These are phyloP conservation scores for Paulownia fortunei DNA, from an alignment of 257 asterid genomes.

Conservation along the genomic window DNA sequence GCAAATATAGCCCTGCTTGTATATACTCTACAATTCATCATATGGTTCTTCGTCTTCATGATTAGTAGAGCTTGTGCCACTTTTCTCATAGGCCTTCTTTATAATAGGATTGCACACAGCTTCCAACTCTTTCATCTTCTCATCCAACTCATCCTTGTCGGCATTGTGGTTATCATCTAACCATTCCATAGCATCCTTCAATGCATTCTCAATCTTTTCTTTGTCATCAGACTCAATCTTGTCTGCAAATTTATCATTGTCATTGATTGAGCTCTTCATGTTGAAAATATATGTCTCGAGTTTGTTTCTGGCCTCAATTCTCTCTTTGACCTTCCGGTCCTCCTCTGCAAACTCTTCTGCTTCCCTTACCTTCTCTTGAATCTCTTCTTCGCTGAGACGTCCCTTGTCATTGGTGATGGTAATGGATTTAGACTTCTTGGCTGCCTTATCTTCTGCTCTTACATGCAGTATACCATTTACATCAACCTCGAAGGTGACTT, in stretches of 20 bases:
- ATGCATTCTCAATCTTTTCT: conserved; percentile 45
- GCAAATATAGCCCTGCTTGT: no score
- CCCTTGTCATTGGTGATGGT: conserved; percentile 61
- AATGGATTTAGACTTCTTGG: conserved; percentile 53
- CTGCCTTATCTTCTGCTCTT: conserved; percentile 59
- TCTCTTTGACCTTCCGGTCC: conserved; percentile 51
- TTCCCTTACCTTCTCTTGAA: conserved; percentile 51
- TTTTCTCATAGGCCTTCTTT: conserved; percentile 15
- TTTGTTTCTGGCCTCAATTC: conserved; percentile 52
- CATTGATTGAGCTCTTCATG: conserved; percentile 52
- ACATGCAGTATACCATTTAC: conserved; percentile 55
- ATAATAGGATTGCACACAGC: conserved; percentile 60
- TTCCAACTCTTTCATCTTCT: conserved; percentile 59
- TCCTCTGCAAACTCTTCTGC: conserved; percentile 64
- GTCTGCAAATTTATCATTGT: conserved; percentile 51
- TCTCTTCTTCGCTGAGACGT: conserved; percentile 56
- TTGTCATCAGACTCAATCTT: conserved; percentile 51
- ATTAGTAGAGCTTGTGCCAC: not conserved
- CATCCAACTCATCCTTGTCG: conserved; percentile 56
- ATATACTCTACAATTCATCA: conserved; percentile 18
- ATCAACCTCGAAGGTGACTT: conserved; percentile 64
- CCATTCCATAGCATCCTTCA: conserved; percentile 52
- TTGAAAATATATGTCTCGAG: conserved; percentile 50
- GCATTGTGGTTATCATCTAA: conserved; percentile 53
- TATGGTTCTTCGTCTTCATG: conserved; percentile 10